Conservation (phyloP, 768 basidiomycete genomes). For the Flagelloscypha sp. region DNA sequence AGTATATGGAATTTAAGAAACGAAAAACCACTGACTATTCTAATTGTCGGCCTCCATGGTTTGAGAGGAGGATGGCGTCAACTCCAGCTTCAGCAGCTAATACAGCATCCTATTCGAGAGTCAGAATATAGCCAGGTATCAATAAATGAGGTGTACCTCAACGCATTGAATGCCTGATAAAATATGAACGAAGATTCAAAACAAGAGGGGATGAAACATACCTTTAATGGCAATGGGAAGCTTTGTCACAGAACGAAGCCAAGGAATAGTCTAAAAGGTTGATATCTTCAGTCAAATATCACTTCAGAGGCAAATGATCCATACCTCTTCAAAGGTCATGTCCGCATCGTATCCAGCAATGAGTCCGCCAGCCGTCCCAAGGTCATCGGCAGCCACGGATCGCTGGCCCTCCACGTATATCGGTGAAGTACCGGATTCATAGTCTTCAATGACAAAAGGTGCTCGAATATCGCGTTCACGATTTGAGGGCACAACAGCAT, state of each 20-base stretch:
- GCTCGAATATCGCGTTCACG: slow-evolving; percentile 66
- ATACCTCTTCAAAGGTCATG: slow-evolving; percentile 71
- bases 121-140: slow-evolving; percentile 4
- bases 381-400: slow-evolving; percentile 27
- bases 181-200: slow-evolving; percentile 7
- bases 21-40: slow-evolving; percentile 49
- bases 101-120: slow-evolving; percentile 61
- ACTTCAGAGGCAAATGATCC: slow-evolving; percentile 5
- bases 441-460: slow-evolving; percentile 48
- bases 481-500: slow-evolving; percentile 77
- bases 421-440: slow-evolving; percentile 32
- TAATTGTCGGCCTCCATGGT: slow-evolving; percentile 87
- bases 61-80: slow-evolving; percentile 82
- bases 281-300: neutral
- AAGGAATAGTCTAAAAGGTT: slow-evolving; percentile 56
- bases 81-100: slow-evolving; percentile 78
- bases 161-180: slow-evolving; percentile 63
- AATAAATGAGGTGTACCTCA: slow-evolving; percentile 35
- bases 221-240: slow-evolving; percentile 75
- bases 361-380: slow-evolving; percentile 63
- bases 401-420: slow-evolving; percentile 25
- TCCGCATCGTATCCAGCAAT: slow-evolving; percentile 59
- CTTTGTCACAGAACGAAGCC: slow-evolving; percentile 61
- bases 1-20: slow-evolving; percentile 1
- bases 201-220: slow-evolving; percentile 10